Evolutionary conservation across 371 early-diverging fungal genomes (phyloP), one percentile per base, ranked within the genome.

Genomic region (Mucor indicus): DNA sequence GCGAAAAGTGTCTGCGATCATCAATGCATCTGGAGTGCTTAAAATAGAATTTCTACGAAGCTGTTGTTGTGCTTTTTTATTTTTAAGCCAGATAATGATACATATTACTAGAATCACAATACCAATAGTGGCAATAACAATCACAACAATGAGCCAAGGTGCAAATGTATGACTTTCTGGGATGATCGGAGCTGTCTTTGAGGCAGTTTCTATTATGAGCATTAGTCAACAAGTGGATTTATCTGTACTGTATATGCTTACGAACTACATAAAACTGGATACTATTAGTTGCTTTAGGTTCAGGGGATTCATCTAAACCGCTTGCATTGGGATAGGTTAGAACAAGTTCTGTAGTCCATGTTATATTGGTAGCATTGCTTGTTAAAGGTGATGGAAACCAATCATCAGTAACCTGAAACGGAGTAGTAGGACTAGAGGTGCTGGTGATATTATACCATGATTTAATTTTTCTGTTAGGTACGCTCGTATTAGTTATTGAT

Each of bases 121-220:
- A n/a, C n/a, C 15, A n/a, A 55, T 17, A 32, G 21, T 25, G 7
- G 53, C 48, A 30, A 59, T 23, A 13, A 59, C 35, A 23, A 64
- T 49, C 8, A 59, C 38, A 0, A 53, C 60, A n/a, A 64, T 32
- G 1, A 52, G 37, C 64, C 64, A 64, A n/a, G n/a, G n/a, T 20
- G n/a, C 16, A 32, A 35, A 37, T 24, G 44, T 31, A 9, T 29
- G 46, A 1, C 38, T 19, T 9, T 48, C 42, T 24, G 21, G n/a
- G 33, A 10, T 20, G 6, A 53, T 25, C 13, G 38, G 13, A 7
- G 36, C 10, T 1, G 48, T 37, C n/a, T 15, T 13, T 16, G 60
- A 46, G 5, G 31, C 8, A 1, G 37, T n/a, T n/a, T 59, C 60
- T 43, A 50, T 27, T n/a, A n/a, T n/a, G n/a, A n/a, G n/a, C n/a